A percentile compares a stretch with the other conserved stretches of the same genome.
phyloP scores from a whole-genome alignment of 495 filamentous ascomycete genomes.

The Copromyces sp. region DNA sequence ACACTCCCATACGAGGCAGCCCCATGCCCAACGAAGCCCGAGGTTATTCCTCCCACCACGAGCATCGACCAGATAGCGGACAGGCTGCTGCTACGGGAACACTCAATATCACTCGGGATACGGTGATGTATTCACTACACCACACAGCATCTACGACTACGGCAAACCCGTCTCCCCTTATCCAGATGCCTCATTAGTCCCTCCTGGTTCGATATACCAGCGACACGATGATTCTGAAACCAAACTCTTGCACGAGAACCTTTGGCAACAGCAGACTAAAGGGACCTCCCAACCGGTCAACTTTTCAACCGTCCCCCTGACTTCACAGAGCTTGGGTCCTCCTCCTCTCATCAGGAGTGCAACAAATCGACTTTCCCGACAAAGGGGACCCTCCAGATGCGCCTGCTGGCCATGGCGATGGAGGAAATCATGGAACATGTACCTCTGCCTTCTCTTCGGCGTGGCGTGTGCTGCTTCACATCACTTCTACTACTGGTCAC shows the following conservation, averaged over 20 bases:
- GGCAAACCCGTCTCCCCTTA: neutral
- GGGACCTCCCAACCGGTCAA: neutral
- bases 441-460: constrained; percentile 23
- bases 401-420: constrained; percentile 8
- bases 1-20: neutral
- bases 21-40: neutral
- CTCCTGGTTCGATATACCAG: neutral
- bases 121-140: neutral
- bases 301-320: neutral
- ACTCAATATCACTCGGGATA: neutral
- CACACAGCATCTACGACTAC: neutral
- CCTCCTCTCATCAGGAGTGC: neutral
- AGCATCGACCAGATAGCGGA: neutral
- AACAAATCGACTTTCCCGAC: neutral
- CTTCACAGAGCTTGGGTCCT: neutral
- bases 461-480: constrained; percentile 24
- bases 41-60: neutral
- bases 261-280: neutral
- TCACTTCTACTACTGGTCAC: constrained; percentile 23
- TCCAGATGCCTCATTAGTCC: neutral
- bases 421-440: constrained; percentile 23
- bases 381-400: neutral
- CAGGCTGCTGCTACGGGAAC: neutral
- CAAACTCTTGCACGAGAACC: neutral
- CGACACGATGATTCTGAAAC: neutral